Evolutionary conservation across 2,329 filamentous ascomycete genomes (phyloP), one percentile per base, ranked within the genome.

Genomic region (Celoporthe dispersa): DNA sequence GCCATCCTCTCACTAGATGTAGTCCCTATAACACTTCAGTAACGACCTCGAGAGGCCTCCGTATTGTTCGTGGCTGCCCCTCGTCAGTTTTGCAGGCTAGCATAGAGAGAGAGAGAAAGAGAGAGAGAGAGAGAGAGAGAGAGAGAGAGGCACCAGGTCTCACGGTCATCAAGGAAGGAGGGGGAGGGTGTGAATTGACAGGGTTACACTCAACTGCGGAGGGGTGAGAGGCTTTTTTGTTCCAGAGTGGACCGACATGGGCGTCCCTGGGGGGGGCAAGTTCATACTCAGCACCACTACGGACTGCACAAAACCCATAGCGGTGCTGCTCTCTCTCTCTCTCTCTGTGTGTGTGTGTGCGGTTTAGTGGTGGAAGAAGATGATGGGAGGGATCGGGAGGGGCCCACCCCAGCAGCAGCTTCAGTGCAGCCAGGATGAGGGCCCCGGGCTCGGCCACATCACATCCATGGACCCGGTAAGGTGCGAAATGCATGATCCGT

Each of bases 401-500:
- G 41, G 25, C 14, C 53, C 28, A 57, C 9, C 53, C 51, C 53
- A 33, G 53, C 53, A 31, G 25, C 33, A 37, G 16, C 19, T 37
- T 48, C 44, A 48, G 16, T 19, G 57, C 31, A 16, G n/a, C 57
- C 57, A 60, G 57, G 57, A 37, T 60, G 39, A 31, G 9, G 41
- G 1, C 16, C 31, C 44, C 48, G n/a, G 37, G 33, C 64, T 66
- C 31, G 64, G 64, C 64, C 64, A 66, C 48, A 59, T 41, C 64
- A 66, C 33, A 57, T 57, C 35, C 51, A 66, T 57, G 63, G 31
- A 8, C 51, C 19, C 31, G 22, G 63, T 31, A 65, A 33, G 19
- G 64, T 66, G 64, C 51, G 48, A 66, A 57, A 39, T 39, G 33
- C 33, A 57, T n/a, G 14, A 19, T 59, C 31, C 33, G 22, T 44